A percentile compares a stretch with the other conserved stretches of the same genome.
phyloP scores from a whole-genome alignment of 768 basidiomycete genomes.

The Auriscalpium orientale region DNA sequence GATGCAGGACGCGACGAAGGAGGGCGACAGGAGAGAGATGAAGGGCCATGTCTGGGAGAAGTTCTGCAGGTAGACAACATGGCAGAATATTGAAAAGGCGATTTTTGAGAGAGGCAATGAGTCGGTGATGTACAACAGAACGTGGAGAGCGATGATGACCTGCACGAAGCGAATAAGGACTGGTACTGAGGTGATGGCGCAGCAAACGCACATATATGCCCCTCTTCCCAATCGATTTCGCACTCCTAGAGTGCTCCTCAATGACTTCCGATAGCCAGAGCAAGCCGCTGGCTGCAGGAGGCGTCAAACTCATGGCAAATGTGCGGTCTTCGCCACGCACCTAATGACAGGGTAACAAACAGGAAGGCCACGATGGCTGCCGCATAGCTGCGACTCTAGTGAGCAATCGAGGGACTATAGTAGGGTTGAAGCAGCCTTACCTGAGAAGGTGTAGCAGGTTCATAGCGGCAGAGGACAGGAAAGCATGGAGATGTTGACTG shows the following conservation, averaged over 20 bases:
- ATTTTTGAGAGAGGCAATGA: constrained; percentile 70
- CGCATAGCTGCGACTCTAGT: constrained; percentile 45
- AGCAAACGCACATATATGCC: constrained; percentile 70
- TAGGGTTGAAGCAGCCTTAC: constrained; percentile 24
- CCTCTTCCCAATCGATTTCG: constrained; percentile 78
- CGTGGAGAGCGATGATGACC: constrained; percentile 74
- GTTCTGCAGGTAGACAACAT: constrained; percentile 87
- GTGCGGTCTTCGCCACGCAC: constrained; percentile 34
- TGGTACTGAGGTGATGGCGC: neutral
- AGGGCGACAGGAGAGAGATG: constrained; percentile 80
- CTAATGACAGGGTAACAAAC: constrained; percentile 88
- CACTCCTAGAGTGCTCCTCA: constrained; percentile 81
- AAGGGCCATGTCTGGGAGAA: constrained; percentile 87
- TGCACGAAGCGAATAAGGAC: constrained; percentile 25
- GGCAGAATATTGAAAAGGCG: constrained; percentile 75
- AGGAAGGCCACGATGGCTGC: constrained; percentile 73
- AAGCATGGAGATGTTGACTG: neutral
- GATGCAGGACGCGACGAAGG: constrained; percentile 80
- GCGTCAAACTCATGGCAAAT: constrained; percentile 6
- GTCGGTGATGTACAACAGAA: constrained; percentile 72
- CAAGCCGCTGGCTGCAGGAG: constrained; percentile 73
- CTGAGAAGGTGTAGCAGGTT: constrained; percentile 55
- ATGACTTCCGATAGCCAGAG: constrained; percentile 93
- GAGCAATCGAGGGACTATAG: neutral
- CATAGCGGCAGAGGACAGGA: constrained; percentile 28